A percentile compares a stretch with the other conserved stretches of the same genome.
Conservation (phyloP, 78 protist species). For the Dictyostelium discoideum region dicty_2.7 NC_007091.3:260501-261000, state of each 20-base stretch:
- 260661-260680: constrained; percentile 10
- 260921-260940: constrained; percentile 62
- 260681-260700: constrained; percentile 33
- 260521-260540: too few species aligned
- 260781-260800: constrained; percentile 58
- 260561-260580: too few species aligned
- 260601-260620: neutral
- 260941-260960: constrained; percentile 60
- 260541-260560: too few species aligned
- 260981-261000: constrained; percentile 53
- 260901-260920: constrained; percentile 59
- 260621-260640: neutral
- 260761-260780: constrained; percentile 78
- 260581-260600: too few species aligned
- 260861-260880: constrained; percentile 83
- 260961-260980: constrained; percentile 82
- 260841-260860: neutral
- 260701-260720: constrained; percentile 55
- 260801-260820: constrained; percentile 40
- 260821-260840: constrained; percentile 68
- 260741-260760: constrained; percentile 81
- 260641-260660: constrained; percentile 33
- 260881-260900: constrained; percentile 79
- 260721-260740: constrained; percentile 80
- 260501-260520: too few species aligned